Evolutionary conservation across 2,329 filamentous ascomycete genomes (phyloP).

Genomic region (Talaromyces sp.): DNA sequence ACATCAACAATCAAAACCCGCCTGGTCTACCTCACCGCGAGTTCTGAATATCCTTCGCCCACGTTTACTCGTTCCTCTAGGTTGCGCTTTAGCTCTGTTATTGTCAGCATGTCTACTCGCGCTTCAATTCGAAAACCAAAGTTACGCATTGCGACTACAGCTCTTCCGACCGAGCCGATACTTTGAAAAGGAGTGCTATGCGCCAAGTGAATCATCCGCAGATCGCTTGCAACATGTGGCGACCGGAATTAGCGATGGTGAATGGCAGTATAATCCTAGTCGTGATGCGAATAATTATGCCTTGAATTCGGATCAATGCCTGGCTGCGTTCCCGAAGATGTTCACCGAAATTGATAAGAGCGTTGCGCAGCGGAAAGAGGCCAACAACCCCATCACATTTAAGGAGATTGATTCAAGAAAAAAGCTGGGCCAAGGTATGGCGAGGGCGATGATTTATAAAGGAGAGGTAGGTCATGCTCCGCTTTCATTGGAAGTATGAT

Average conservation of each 20-base stretch:
- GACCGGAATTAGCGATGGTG: not conserved
- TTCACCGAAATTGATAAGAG: conserved; percentile 38
- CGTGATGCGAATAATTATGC: conserved; percentile 39
- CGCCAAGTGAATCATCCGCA: conserved; percentile 6
- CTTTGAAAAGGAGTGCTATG: conserved; percentile 17
- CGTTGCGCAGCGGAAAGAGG: conserved; percentile 22
- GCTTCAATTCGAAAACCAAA: conserved; percentile 15
- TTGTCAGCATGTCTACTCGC: conserved; percentile 8
- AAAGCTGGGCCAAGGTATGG: conserved; percentile 35
- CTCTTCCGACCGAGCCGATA: conserved; percentile 16
- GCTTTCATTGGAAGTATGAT: not conserved
- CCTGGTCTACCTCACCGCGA: conserved; percentile 6
- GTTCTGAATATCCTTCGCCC: conserved; percentile 7
- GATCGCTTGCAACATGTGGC: conserved; percentile 4
- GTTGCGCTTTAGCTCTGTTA: conserved; percentile 5
- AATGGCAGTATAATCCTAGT: conserved; percentile 34
- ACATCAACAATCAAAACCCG: conserved; percentile 11
- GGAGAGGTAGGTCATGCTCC: conserved; percentile 32
- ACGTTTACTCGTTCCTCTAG: conserved; percentile 4
- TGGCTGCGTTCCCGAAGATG: conserved; percentile 41
- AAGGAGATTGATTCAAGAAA: conserved; percentile 33
- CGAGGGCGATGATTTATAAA: conserved; percentile 34
- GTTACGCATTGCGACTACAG: conserved; percentile 14
- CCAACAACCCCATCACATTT: conserved; percentile 29
- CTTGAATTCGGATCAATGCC: conserved; percentile 36